Percentiles rank a stretch among this genome's conserved stretches.
These are phyloP conservation scores for Sugiyamaella paludigena DNA, from an alignment of 1,139 yeast genomes.

Conservation along the genomic window DNA sequence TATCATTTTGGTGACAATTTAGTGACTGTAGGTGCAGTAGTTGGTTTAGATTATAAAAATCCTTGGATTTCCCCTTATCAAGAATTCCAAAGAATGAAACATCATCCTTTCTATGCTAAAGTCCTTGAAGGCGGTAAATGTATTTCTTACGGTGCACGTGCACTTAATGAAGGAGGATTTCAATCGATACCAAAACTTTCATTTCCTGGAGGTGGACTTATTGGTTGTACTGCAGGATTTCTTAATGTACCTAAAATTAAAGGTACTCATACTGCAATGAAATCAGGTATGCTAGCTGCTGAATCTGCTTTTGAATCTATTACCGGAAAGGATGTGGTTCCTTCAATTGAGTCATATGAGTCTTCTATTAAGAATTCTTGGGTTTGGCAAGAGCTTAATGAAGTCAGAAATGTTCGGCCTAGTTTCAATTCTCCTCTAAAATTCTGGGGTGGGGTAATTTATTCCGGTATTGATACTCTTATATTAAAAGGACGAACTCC, in stretches of 20 bases:
- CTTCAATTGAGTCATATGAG: conserved; percentile 58
- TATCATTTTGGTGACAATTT: conserved; percentile 94
- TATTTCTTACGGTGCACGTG: conserved; percentile 91
- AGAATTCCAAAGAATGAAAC: conserved; percentile 92
- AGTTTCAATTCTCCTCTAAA: conserved; percentile 76
- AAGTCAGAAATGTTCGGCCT: conserved; percentile 87
- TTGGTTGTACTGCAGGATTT: conserved; percentile 95
- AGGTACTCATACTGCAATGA: conserved; percentile 98
- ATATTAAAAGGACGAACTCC: conserved; percentile 76
- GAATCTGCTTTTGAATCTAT: conserved; percentile 69
- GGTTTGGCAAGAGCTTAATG: conserved; percentile 78
- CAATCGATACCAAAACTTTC: conserved; percentile 86
- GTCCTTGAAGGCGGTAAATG: conserved; percentile 87
- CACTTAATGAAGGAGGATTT: conserved; percentile 91
- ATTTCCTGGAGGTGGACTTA: conserved; percentile 94
- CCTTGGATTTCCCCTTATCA: conserved; percentile 95
- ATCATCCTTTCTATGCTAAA: conserved; percentile 78
- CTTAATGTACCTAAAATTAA: conserved; percentile 95
- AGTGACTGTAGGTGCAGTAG: conserved; percentile 85
- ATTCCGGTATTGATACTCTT: conserved; percentile 83
- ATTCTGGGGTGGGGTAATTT: conserved; percentile 71
- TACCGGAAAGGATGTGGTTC: conserved; percentile 42
- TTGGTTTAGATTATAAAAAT: conserved; percentile 88
- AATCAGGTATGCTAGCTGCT: conserved; percentile 92
- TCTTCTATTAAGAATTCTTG: conserved; percentile 68